These are phyloP conservation scores for Pichia sp. DNA, from an alignment of 1,139 yeast species.

Conservation along the genomic window DNA sequence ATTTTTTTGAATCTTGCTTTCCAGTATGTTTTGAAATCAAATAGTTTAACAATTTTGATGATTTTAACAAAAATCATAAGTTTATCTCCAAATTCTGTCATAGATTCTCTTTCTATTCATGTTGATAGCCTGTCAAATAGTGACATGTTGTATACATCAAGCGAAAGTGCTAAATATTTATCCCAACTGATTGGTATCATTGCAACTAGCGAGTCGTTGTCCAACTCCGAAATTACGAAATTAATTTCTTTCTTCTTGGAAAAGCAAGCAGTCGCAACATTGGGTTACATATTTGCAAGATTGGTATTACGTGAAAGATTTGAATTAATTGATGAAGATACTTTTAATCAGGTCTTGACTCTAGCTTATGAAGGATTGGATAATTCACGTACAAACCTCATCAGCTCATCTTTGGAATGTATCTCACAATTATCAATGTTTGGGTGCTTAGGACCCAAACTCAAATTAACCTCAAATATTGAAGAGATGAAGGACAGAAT, in stretches of 20 bases:
- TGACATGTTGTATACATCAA: constrained; percentile 29
- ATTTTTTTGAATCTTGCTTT: constrained; percentile 16
- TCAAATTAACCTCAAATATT: constrained; percentile 15
- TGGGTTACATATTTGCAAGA: constrained; percentile 48
- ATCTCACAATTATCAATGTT: constrained; percentile 52
- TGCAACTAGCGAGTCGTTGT: constrained; percentile 37
- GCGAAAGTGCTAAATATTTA: constrained; percentile 31
- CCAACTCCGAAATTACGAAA: constrained; percentile 17
- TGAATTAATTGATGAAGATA: constrained; percentile 6
- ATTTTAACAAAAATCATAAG: constrained; percentile 14
- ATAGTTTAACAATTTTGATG: constrained; percentile 17
- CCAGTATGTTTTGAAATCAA: constrained; percentile 13
- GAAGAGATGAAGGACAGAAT: constrained; percentile 25
- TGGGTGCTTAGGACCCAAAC: constrained; percentile 44
- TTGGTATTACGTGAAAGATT: constrained; percentile 35
- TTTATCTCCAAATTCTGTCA: constrained; percentile 32
- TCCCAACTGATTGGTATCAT: constrained; percentile 51
- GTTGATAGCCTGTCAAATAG: constrained; percentile 11
- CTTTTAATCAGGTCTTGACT: constrained; percentile 22
- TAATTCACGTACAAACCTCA: constrained; percentile 19
- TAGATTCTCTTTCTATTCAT: constrained; percentile 23
- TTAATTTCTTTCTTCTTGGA: constrained; percentile 15
- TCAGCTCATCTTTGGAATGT: constrained; percentile 36
- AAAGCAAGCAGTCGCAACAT: constrained; percentile 12
- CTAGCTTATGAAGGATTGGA: constrained; percentile 20